A percentile compares a stretch with the other conserved stretches of the same genome.
These are phyloP conservation scores for Backusella australiensis DNA, from an alignment of 192 early-diverging fungal species.

Conservation along the genomic window DNA sequence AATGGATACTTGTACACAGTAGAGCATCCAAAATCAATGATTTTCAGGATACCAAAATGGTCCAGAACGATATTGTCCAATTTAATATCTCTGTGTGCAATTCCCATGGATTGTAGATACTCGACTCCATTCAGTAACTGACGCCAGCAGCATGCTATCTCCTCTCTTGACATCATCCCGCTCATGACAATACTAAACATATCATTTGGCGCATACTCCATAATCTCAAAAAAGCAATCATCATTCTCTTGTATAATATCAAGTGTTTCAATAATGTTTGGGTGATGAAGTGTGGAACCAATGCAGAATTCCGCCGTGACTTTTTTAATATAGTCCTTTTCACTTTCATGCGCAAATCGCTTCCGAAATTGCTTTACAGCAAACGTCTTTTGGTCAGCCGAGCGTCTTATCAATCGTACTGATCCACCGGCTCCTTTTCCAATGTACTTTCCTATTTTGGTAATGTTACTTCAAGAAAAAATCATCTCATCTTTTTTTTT, in stretches of 20 bases:
- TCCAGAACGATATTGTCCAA: conserved; percentile 87
- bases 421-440: conserved; percentile 73
- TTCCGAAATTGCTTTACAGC: conserved; percentile 83
- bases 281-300: conserved; percentile 70
- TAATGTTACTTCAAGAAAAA: background rate
- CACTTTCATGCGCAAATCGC: conserved; percentile 60
- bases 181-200: conserved; percentile 78
- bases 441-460: conserved; percentile 33
- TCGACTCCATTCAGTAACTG: conserved; percentile 80
- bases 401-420: conserved; percentile 63
- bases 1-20: conserved; percentile 87
- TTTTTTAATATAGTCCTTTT: conserved; percentile 78
- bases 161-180: conserved; percentile 69
- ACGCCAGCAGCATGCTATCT: conserved; percentile 86
- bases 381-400: conserved; percentile 61
- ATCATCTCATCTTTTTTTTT: background rate
- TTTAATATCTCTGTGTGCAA: conserved; percentile 93
- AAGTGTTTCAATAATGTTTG: conserved; percentile 76
- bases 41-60: conserved; percentile 74
- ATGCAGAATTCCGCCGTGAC: conserved; percentile 84
- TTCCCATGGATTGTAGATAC: conserved; percentile 88
- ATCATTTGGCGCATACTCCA: conserved; percentile 93
- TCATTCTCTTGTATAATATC: conserved; percentile 71
- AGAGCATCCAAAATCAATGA: conserved; percentile 95
- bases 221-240: conserved; percentile 64